Conservation (phyloP, 2,329 filamentous ascomycete species). For the Penicillium corylophilum region DNA sequence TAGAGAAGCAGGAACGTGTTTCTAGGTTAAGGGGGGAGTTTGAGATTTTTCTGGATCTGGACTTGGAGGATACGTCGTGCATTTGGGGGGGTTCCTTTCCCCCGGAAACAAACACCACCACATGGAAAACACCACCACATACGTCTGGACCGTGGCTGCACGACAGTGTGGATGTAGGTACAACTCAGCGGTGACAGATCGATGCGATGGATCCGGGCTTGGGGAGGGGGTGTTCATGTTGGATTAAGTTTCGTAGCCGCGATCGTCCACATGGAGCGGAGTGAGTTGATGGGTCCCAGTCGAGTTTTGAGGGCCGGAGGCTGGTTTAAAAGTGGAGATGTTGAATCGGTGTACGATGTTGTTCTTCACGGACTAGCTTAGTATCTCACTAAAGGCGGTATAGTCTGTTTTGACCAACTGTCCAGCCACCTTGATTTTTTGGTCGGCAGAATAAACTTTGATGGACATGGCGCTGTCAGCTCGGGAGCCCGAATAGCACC, state of each 20-base stretch:
- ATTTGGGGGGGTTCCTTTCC: too few relatives aligned
- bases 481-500: conserved; percentile 4
- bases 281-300: not conserved
- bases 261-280: not conserved
- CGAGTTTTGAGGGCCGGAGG: not conserved
- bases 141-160: not conserved
- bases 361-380: not conserved
- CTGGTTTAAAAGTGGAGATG: not conserved
- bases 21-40: too few relatives aligned
- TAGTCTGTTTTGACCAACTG: not conserved
- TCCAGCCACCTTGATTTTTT: not conserved
- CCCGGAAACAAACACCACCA: not conserved
- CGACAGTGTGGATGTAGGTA: not conserved
- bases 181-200: not conserved
- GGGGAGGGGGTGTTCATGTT: not conserved
- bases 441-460: conserved; percentile 6
- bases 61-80: not conserved
- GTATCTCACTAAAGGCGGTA: too few relatives aligned
- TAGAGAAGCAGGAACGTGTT: conserved; percentile 6
- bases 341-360: not conserved
- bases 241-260: not conserved
- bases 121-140: not conserved
- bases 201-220: not conserved
- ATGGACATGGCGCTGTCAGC: conserved; percentile 2
- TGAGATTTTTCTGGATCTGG: not conserved